phyloP scores from a whole-genome alignment of 2,329 filamentous ascomycete species.

The Neofusicoccum laricinum region DNA sequence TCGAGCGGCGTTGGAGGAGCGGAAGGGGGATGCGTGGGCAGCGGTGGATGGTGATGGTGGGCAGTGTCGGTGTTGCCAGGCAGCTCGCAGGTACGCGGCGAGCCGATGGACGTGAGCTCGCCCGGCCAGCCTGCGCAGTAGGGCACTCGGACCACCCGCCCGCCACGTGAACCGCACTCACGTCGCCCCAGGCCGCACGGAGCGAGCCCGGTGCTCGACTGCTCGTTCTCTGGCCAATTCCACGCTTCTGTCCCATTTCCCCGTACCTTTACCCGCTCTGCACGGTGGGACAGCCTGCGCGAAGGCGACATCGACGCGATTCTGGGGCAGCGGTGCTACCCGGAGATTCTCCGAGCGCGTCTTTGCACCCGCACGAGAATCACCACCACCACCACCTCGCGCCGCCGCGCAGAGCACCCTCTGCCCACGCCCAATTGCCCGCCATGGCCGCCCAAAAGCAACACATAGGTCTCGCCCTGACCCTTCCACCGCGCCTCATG shows the following conservation, averaged over 20 bases:
- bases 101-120: conserved; percentile 8
- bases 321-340: background rate
- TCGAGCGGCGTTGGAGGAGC: conserved; percentile 10
- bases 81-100: conserved; percentile 11
- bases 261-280: too few relatives aligned
- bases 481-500: conserved; percentile 73
- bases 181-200: too few relatives aligned
- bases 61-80: conserved; percentile 10
- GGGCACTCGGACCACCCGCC: background rate
- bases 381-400: background rate
- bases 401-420: background rate
- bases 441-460: conserved; percentile 26
- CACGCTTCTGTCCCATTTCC: too few relatives aligned
- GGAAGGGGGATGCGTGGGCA: conserved; percentile 17
- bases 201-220: too few relatives aligned
- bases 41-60: conserved; percentile 19
- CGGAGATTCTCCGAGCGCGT: conserved; percentile 4
- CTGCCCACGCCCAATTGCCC: conserved; percentile 13
- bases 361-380: background rate
- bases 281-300: too few relatives aligned
- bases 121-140: background rate
- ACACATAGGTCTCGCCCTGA: conserved; percentile 59
- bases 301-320: too few relatives aligned
- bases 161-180: background rate
- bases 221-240: too few relatives aligned